A percentile compares a stretch with the other conserved stretches of the same genome.
These are phyloP conservation scores for Talaromyces adpressus DNA, from an alignment of 495 filamentous ascomycete species.

Conservation along the genomic window DNA sequence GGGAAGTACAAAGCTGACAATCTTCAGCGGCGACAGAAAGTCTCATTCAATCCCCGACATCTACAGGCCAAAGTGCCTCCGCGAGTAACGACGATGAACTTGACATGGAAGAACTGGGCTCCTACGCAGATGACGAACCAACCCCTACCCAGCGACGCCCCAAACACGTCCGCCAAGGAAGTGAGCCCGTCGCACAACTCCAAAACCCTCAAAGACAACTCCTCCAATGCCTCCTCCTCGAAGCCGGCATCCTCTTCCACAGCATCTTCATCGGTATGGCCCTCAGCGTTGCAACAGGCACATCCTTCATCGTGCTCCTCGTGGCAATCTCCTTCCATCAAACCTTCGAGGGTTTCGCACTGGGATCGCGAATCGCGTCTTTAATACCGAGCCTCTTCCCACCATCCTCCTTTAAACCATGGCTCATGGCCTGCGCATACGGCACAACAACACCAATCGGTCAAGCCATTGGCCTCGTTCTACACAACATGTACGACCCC, in stretches of 20 bases:
- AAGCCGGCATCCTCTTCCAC: constrained; percentile 83
- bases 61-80: neutral
- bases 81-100: constrained; percentile 24
- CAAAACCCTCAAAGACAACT: constrained; percentile 52
- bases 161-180: constrained; percentile 2
- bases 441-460: constrained; percentile 87
- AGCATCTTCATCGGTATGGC: constrained; percentile 89
- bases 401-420: constrained; percentile 53
- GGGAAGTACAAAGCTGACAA: neutral
- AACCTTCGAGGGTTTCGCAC: constrained; percentile 73
- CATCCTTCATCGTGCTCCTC: constrained; percentile 71
- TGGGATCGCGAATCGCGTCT: constrained; percentile 64
- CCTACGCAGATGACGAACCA: constrained; percentile 16
- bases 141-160: neutral
- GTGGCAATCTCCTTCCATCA: constrained; percentile 81
- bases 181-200: constrained; percentile 7
- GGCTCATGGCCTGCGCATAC: constrained; percentile 94
- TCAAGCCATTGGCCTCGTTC: constrained; percentile 76
- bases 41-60: neutral
- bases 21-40: neutral
- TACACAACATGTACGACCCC: constrained; percentile 83
- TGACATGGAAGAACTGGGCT: constrained; percentile 23
- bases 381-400: constrained; percentile 50
- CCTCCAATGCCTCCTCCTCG: constrained; percentile 71
- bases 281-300: constrained; percentile 71